Base-by-base conservation (phyloP, 805 yeast genomes). In the Cyberlindnera americana region DNA sequence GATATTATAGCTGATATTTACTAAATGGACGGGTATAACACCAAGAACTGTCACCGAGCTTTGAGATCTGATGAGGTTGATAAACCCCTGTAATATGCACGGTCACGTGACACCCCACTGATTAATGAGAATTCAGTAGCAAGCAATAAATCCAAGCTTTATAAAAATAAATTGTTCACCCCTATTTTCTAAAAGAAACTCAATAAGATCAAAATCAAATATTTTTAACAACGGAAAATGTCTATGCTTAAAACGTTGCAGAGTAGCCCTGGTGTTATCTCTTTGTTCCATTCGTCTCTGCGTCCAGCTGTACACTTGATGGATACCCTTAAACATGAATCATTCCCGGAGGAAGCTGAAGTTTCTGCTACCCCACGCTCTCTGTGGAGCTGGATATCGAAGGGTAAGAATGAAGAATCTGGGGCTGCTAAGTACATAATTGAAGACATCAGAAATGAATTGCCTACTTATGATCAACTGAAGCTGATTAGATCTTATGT, bases 181-280 rank as follows among this genome's bases (percentile, higher is more conserved):
- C n/a, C n/a, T n/a, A n/a, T n/a, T n/a, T n/a, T n/a, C n/a, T n/a
- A n/a, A n/a, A n/a, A n/a, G n/a, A n/a, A n/a, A n/a, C n/a, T n/a
- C n/a, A n/a, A n/a, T n/a, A n/a, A n/a, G n/a, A n/a, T n/a, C n/a
- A n/a, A n/a, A n/a, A n/a, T n/a, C n/a, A n/a, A n/a, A n/a, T n/a
- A n/a, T n/a, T n/a, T n/a, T n/a, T n/a, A n/a, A n/a, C n/a, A n/a
- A n/a, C n/a, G 13, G 12, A 27, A 16, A 21, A 35, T 72, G 77
- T 70, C 78, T 6, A 64, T 73, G 69, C 63, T 74, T 41, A 71
- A 57, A 47, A 61, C 77, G 3, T 50, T 73, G 9, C 78, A 73
- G 47, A 44, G 49, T 13, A 60, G 65, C 16, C 72, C 77, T 2
- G 69, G 78, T 15, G 62, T 66, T 2, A 65, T 75, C 37, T 66